Conservation (phyloP, 1,139 yeast species). For the Entelexis sorbosivorans region DNA sequence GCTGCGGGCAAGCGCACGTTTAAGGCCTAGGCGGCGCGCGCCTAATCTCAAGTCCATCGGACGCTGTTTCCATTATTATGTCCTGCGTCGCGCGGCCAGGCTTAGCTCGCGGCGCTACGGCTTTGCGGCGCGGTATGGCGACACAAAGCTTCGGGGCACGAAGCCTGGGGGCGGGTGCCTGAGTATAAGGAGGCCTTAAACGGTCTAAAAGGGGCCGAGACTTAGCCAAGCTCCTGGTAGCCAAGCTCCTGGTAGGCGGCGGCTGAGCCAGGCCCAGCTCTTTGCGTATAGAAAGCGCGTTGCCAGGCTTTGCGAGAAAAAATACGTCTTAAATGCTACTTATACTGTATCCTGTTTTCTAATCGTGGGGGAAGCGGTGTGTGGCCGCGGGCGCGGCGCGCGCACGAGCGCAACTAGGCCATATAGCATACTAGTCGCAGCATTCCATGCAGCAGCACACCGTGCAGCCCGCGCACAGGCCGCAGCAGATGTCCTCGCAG, state of each 20-base stretch:
- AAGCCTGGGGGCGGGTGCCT: too few relatives aligned
- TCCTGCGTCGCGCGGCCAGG: background rate
- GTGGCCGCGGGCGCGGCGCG: background rate
- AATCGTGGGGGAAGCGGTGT: too few relatives aligned
- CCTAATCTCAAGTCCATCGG: background rate
- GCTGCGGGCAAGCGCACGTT: constrained; percentile 19
- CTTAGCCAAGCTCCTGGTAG: too few relatives aligned
- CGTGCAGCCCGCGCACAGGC: constrained; percentile 20
- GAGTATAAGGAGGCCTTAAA: too few relatives aligned
- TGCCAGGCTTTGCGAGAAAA: background rate
- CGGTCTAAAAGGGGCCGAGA: too few relatives aligned
- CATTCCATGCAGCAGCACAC: constrained; percentile 21
- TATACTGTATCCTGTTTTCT: background rate
- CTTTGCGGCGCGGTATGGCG: too few relatives aligned
- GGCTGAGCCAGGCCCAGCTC: background rate
- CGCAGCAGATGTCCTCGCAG: constrained; percentile 20
- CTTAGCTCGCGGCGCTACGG: too few relatives aligned
- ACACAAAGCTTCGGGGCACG: too few relatives aligned
- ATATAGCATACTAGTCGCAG: constrained; percentile 5
- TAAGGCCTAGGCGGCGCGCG: constrained; percentile 9
- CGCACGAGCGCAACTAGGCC: background rate
- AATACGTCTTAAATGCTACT: background rate
- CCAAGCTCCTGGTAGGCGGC: too few relatives aligned
- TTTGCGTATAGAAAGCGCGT: background rate
- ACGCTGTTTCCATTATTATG: background rate